Conservation (phyloP, 805 yeast species). For the Sungouiozyma intestinalis region DNA sequence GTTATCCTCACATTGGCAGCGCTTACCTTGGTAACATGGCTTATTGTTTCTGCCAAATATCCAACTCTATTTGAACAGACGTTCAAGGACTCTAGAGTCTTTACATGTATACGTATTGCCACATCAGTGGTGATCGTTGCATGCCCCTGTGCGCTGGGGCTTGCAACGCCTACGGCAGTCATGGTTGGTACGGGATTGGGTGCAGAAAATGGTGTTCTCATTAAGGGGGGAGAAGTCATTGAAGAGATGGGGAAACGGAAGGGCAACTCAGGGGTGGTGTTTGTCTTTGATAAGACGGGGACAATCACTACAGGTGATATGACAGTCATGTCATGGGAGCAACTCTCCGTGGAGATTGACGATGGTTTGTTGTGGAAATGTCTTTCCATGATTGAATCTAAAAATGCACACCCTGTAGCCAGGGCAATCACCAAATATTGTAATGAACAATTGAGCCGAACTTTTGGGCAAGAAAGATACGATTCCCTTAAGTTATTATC, state of each 20-base stretch:
- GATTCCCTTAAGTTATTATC: background rate
- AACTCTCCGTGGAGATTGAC: slow-evolving; percentile 5
- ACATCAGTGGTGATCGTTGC: slow-evolving; percentile 94
- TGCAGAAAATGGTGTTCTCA: slow-evolving; percentile 77
- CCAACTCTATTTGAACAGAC: background rate
- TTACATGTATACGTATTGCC: slow-evolving; percentile 55
- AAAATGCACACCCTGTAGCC: slow-evolving; percentile 86
- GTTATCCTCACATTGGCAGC: slow-evolving; percentile 50
- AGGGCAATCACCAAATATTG: slow-evolving; percentile 46
- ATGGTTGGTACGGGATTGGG: slow-evolving; percentile 99
- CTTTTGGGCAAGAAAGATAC: no score
- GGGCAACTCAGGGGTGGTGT: slow-evolving; percentile 32
- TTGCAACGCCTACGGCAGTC: slow-evolving; percentile 97
- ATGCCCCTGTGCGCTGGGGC: slow-evolving; percentile 95
- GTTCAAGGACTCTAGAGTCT: slow-evolving; percentile 11
- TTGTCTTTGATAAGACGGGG: slow-evolving; percentile 89
- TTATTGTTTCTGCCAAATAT: slow-evolving; percentile 13
- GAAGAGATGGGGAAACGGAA: slow-evolving; percentile 52
- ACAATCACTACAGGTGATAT: slow-evolving; percentile 83
- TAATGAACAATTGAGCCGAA: slow-evolving; percentile 3
- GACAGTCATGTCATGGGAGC: slow-evolving; percentile 30
- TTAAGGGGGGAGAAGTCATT: slow-evolving; percentile 86
- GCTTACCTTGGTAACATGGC: slow-evolving; percentile 60
- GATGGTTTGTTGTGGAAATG: slow-evolving; percentile 2
- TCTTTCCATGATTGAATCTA: slow-evolving; percentile 40